Percentiles rank a stretch among this genome's conserved stretches.
phyloP scores from a whole-genome alignment of 1,139 yeast genomes.

The Arxiozyma telluris region DNA sequence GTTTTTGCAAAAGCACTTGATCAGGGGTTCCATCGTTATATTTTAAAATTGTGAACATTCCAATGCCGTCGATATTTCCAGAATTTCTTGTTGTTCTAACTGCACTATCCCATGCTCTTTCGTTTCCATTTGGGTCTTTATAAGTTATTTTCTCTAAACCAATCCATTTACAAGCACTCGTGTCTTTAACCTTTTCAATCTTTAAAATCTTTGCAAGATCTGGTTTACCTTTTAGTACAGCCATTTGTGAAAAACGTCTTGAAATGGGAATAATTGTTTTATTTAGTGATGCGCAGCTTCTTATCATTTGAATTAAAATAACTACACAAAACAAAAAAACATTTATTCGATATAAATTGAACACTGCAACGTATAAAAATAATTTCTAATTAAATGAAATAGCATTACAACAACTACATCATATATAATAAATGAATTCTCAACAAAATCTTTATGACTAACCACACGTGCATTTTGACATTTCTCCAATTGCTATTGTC shows the following conservation, averaged over 20 bases:
- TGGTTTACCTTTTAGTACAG: slow-evolving; percentile 29
- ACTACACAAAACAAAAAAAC: background rate
- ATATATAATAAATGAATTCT: no score
- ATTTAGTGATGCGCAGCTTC: background rate
- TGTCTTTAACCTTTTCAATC: slow-evolving; percentile 29
- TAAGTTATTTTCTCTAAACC: slow-evolving; percentile 57
- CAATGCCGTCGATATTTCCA: slow-evolving; percentile 73
- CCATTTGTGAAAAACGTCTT: slow-evolving; percentile 16
- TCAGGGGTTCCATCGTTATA: slow-evolving; percentile 41
- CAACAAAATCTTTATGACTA: no score
- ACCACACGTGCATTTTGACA: no score
- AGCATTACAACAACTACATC: no score
- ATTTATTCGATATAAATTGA: background rate
- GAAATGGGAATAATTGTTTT: background rate
- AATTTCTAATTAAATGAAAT: background rate
- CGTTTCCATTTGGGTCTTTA: slow-evolving; percentile 54
- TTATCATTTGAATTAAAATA: background rate
- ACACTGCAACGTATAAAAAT: background rate
- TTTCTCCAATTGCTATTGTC: no score
- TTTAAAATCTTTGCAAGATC: slow-evolving; percentile 34
- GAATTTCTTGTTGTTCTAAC: slow-evolving; percentile 71
- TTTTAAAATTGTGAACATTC: slow-evolving; percentile 64
- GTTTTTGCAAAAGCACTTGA: slow-evolving; percentile 64
- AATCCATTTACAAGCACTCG: slow-evolving; percentile 50
- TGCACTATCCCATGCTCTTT: slow-evolving; percentile 80